A percentile compares a stretch with the other conserved stretches of the same genome.
Evolutionary conservation across 2,329 filamentous ascomycete species (phyloP).

Genomic region (Aspergillus japonicus): DNA sequence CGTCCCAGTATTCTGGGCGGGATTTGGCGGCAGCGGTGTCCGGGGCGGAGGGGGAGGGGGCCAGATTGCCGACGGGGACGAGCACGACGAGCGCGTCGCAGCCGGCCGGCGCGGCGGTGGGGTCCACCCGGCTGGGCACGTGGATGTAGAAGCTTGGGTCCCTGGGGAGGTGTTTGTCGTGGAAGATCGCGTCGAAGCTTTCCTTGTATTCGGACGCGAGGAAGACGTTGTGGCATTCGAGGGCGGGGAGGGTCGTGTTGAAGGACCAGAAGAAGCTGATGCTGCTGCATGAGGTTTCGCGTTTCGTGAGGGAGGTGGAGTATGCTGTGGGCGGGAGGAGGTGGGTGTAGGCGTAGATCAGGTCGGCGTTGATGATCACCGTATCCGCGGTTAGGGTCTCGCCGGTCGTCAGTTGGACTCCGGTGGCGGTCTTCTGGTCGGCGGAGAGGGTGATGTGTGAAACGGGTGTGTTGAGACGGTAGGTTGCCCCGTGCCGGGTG

Average conservation of each 20-base stretch:
- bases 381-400: constrained; percentile 62
- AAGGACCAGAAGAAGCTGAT: constrained; percentile 70
- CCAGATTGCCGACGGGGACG: constrained; percentile 66
- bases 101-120: constrained; percentile 63
- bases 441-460: constrained; percentile 53
- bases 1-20: background rate
- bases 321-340: constrained; percentile 52
- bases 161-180: constrained; percentile 63
- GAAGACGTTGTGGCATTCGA: constrained; percentile 74
- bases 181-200: constrained; percentile 75
- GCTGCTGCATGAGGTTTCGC: constrained; percentile 61
- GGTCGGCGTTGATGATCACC: constrained; percentile 70
- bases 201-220: constrained; percentile 70
- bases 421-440: constrained; percentile 29
- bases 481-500: constrained; percentile 60
- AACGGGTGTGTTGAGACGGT: constrained; percentile 60
- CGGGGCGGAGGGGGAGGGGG: too few relatives aligned
- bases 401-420: background rate
- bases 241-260: constrained; percentile 53
- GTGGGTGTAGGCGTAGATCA: constrained; percentile 72
- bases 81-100: constrained; percentile 68
- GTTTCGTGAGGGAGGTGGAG: constrained; percentile 30
- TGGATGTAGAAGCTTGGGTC: constrained; percentile 77
- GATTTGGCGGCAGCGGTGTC: background rate
- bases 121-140: constrained; percentile 68